Percentiles rank a stretch among this genome's conserved stretches.
phyloP scores from a whole-genome alignment of 768 basidiomycete genomes.

The Boletus patriciae region DNA sequence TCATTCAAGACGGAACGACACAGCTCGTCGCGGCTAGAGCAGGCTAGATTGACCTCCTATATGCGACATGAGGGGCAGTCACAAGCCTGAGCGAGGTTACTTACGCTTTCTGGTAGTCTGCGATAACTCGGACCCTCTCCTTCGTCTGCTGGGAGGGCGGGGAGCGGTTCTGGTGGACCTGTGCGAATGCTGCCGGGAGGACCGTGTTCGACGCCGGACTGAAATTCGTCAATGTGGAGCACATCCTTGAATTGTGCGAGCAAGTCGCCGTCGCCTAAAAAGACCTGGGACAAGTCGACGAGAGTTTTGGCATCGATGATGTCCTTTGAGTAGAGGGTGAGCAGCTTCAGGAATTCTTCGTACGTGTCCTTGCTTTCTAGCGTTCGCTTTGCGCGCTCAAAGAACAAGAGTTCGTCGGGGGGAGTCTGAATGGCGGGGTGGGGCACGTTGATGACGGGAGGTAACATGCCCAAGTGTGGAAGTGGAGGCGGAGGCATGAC shows the following conservation, averaged over 20 bases:
- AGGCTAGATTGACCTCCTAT: constrained; percentile 86
- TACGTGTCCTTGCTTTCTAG: constrained; percentile 75
- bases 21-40: constrained; percentile 92
- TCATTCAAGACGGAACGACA: constrained; percentile 97
- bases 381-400: constrained; percentile 86
- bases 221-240: constrained; percentile 73
- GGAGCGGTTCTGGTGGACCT: constrained; percentile 71
- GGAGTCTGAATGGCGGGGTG: constrained; percentile 38
- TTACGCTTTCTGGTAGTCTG: constrained; percentile 80
- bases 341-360: constrained; percentile 93
- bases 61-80: constrained; percentile 4
- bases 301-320: constrained; percentile 85
- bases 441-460: constrained; percentile 23
- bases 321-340: constrained; percentile 88
- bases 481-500: constrained; percentile 31
- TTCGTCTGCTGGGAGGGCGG: constrained; percentile 77
- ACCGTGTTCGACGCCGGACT: constrained; percentile 60
- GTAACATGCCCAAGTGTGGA: constrained; percentile 30
- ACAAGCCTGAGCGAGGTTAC: constrained; percentile 33
- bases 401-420: constrained; percentile 85
- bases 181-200: constrained; percentile 79
- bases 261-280: constrained; percentile 80
- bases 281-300: constrained; percentile 74
- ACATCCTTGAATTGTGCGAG: constrained; percentile 84
- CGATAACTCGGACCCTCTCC: constrained; percentile 94